Conservation (phyloP, 2,329 filamentous ascomycete genomes). For the Chrysoporthe deuterocubensis region DNA sequence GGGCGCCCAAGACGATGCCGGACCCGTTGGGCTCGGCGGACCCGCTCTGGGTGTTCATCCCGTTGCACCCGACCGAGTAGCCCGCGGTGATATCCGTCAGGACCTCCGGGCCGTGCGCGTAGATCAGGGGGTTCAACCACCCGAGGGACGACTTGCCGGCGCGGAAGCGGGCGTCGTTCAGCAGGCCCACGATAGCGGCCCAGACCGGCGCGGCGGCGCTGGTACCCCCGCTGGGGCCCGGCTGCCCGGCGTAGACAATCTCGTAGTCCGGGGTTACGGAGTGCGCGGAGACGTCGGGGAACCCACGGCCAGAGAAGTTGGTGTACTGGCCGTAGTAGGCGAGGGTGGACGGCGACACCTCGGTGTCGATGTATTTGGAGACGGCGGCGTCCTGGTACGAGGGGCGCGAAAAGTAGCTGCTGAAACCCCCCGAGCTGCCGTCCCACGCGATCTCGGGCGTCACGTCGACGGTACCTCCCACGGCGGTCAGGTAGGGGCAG, state of each 20-base stretch:
- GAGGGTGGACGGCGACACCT: slow-evolving; percentile 42
- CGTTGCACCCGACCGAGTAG: slow-evolving; percentile 21
- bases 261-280: slow-evolving; percentile 36
- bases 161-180: slow-evolving; percentile 55
- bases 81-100: slow-evolving; percentile 32
- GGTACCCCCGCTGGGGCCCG: slow-evolving; percentile 2
- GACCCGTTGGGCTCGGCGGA: slow-evolving; percentile 10
- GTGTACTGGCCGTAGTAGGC: slow-evolving; percentile 45
- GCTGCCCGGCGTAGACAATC: slow-evolving; percentile 15
- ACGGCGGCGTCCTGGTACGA: slow-evolving; percentile 51
- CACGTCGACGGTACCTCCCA: slow-evolving; percentile 59
- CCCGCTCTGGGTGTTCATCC: slow-evolving; percentile 13
- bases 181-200: slow-evolving; percentile 54
- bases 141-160: slow-evolving; percentile 46
- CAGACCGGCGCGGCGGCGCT: slow-evolving; percentile 56
- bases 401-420: slow-evolving; percentile 49
- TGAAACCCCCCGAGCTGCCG: slow-evolving; percentile 58
- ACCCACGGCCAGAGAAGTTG: slow-evolving; percentile 36
- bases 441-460: slow-evolving; percentile 57
- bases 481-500: slow-evolving; percentile 65
- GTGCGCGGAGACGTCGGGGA: slow-evolving; percentile 42
- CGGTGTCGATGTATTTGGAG: slow-evolving; percentile 47
- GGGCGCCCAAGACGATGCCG: slow-evolving; percentile 12
- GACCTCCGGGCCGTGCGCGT: slow-evolving; percentile 24
- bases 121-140: slow-evolving; percentile 43